Conservation (phyloP, 2,329 filamentous ascomycete genomes). For the Ploettnerulaceae sp. region DNA sequence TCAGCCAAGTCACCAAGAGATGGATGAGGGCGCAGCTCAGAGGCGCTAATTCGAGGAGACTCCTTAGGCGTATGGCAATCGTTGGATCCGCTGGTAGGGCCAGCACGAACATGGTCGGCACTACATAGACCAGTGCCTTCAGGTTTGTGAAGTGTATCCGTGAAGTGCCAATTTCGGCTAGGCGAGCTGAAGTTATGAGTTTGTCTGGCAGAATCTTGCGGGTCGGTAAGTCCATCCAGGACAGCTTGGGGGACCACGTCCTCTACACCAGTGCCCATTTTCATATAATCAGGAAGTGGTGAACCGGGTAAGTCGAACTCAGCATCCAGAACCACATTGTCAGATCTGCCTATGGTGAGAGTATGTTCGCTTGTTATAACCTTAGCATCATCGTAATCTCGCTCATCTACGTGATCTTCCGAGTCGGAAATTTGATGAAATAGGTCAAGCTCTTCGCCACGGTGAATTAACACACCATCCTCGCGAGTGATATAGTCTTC, state of each 20-base stretch:
- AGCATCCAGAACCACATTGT: constrained; percentile 18
- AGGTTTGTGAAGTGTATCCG: not conserved
- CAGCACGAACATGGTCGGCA: not conserved
- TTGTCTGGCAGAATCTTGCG: constrained; percentile 1
- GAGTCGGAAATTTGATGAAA: constrained; percentile 27
- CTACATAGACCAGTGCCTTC: not conserved
- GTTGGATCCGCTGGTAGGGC: not conserved
- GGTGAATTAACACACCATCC: constrained; percentile 30
- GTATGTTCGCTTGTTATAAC: constrained; percentile 6
- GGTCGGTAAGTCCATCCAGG: constrained; percentile 25
- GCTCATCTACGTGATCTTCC: constrained; percentile 17
- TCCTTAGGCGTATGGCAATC: not conserved
- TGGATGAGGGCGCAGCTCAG: not conserved
- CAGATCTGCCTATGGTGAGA: constrained; percentile 11
- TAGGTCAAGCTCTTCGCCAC: constrained; percentile 33
- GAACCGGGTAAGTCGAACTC: constrained; percentile 9
- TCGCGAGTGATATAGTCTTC: constrained; percentile 31
- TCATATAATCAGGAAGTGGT: constrained; percentile 7
- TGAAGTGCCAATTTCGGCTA: not conserved
- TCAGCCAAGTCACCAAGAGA: not conserved
- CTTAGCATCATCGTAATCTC: constrained; percentile 15
- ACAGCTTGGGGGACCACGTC: constrained; percentile 24
- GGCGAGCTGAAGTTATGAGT: not conserved
- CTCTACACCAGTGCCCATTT: constrained; percentile 24
- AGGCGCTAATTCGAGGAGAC: not conserved